Evolutionary conservation across 2,329 filamentous ascomycete species (phyloP), one percentile per base, ranked within the genome.

Genomic region (Dendrostoma leiphaemia): DNA sequence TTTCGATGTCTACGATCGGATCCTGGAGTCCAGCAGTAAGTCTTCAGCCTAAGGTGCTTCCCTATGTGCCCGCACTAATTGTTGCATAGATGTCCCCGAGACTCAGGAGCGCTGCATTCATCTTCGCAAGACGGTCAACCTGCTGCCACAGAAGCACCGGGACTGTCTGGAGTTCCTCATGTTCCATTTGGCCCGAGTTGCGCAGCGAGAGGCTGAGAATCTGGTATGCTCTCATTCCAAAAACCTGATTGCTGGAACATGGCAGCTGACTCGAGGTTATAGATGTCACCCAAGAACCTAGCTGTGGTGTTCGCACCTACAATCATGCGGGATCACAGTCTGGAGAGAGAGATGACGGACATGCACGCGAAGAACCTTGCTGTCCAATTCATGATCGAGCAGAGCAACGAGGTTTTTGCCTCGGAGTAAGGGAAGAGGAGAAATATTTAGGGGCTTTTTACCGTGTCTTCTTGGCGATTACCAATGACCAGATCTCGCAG

Each of bases 271-370:
- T 34, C 66, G 73, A 60, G 71, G 54, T 3, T 26, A 21, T 43
- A 90, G 85, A 99, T 99, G 94, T 96, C 91, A 23, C 90, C 93
- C 53, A 90, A 95, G 73, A 99, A 99, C 67, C 75, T 97, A 58
- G 91, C 94, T 3, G 94, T 99, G 38, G 94, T 99, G 34, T 99
- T 99, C 68, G 94, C 94, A 8, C 94, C 94, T 7, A 99, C 94
- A 1, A 95, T 99, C 63, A 96, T 99, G 90, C 84, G 93, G 62
- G 91, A 95, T 53, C 81, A 86, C 67, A 93, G 88, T 65, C 82
- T 97, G 58, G 91, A 96, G 69, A 86, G 91, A 58, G 94, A 99
- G 71, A 95, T 99, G 85, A 93, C 87, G 28, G 94, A 99, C 68
- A 96, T 96, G 79, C 89, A 94, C 68, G 83, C 87, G 63, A 97